phyloP scores from a whole-genome alignment of 2,329 filamentous ascomycete species.

The Cordyceps militaris region DNA sequence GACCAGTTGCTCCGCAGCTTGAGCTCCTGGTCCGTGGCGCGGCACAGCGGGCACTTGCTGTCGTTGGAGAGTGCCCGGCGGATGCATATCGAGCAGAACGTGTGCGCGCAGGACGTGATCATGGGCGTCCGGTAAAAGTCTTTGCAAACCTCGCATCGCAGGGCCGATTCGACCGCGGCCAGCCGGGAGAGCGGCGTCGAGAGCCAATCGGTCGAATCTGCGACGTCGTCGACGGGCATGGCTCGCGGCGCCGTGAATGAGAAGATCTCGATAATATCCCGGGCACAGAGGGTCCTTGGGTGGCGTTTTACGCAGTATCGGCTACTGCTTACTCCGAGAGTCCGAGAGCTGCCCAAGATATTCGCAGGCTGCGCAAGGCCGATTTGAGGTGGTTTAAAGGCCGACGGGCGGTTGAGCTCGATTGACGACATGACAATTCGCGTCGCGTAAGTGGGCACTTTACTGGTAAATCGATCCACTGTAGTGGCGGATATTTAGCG shows the following conservation, averaged over 20 bases:
- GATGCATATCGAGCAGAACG: constrained; percentile 95
- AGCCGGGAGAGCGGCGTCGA: constrained; percentile 60
- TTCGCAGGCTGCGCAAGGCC: background rate
- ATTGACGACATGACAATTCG: background rate
- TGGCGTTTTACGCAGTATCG: background rate
- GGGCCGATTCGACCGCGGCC: constrained; percentile 67
- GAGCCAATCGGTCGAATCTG: constrained; percentile 83
- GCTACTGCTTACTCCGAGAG: background rate
- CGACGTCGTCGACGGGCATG: constrained; percentile 38
- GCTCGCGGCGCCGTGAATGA: background rate
- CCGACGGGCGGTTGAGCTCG: background rate
- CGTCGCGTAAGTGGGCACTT: constrained; percentile 5
- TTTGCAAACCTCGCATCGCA: constrained; percentile 96
- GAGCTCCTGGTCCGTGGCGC: constrained; percentile 70
- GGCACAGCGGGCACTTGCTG: constrained; percentile 82
- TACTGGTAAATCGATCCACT: background rate
- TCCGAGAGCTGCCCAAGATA: background rate
- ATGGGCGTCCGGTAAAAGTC: constrained; percentile 94
- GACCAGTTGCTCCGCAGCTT: constrained; percentile 80
- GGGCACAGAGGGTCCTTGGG: background rate
- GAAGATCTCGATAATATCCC: background rate
- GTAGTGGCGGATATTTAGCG: background rate
- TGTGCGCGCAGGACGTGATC: constrained; percentile 90
- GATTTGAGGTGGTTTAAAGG: background rate
- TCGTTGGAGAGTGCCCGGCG: constrained; percentile 75